phyloP scores from a whole-genome alignment of 352 stramenopile genomes.

The Pythium myriotylum region DNA sequence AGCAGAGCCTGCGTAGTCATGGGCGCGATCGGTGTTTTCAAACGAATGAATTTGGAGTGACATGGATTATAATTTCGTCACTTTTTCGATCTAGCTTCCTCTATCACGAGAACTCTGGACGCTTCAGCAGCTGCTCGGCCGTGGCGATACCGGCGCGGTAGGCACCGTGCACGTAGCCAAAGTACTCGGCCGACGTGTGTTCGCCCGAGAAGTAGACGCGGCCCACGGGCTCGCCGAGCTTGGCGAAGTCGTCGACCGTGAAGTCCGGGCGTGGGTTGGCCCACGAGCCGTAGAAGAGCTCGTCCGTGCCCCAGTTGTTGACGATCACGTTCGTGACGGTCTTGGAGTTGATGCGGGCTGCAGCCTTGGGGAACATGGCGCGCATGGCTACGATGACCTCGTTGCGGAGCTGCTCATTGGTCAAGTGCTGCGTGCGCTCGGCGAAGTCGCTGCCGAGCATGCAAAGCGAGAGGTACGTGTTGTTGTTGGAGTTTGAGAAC shows the following conservation, averaged over 20 bases:
- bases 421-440: background rate
- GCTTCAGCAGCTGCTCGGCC: background rate
- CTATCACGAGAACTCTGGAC: no score
- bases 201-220: slow-evolving; percentile 16
- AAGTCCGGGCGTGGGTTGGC: slow-evolving; percentile 10
- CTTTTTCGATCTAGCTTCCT: no score
- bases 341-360: slow-evolving; percentile 1
- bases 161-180: slow-evolving; percentile 14
- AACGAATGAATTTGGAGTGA: no score
- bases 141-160: slow-evolving; percentile 12
- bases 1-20: no score
- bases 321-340: slow-evolving; percentile 6
- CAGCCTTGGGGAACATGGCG: slow-evolving; percentile 15
- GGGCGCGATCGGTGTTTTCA: no score
- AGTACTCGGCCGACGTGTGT: slow-evolving; percentile 16
- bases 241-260: background rate
- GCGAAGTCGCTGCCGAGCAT: slow-evolving; percentile 6
- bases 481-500: background rate
- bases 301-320: slow-evolving; percentile 9
- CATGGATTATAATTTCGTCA: no score
- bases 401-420: background rate
- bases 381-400: slow-evolving; percentile 13
- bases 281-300: slow-evolving; percentile 15
- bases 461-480: background rate
- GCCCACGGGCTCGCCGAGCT: slow-evolving; percentile 10